Evolutionary conservation across 768 basidiomycete species (phyloP).

Genomic region (Kwoniella shandongensis): DNA sequence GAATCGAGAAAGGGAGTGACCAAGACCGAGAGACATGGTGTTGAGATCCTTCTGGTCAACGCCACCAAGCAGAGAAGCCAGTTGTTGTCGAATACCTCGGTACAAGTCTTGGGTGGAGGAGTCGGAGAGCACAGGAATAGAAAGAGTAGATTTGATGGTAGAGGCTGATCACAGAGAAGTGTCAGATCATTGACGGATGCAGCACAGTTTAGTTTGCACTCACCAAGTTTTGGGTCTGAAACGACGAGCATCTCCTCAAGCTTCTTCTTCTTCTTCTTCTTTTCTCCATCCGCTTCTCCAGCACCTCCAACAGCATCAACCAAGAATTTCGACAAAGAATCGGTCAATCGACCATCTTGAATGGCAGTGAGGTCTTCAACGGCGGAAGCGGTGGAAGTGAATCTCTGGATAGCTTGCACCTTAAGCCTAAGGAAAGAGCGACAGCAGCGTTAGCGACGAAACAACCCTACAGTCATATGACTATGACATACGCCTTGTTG

Average conservation of each 20-base stretch:
- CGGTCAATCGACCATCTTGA: slow-evolving; percentile 88
- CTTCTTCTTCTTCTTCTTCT: slow-evolving; percentile 65
- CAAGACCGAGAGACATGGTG: slow-evolving; percentile 96
- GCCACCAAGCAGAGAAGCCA: slow-evolving; percentile 81
- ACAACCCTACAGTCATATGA: not conserved
- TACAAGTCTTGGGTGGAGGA: slow-evolving; percentile 75
- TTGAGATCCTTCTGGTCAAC: slow-evolving; percentile 67
- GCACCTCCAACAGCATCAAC: slow-evolving; percentile 44
- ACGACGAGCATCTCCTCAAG: slow-evolving; percentile 72
- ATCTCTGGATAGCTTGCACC: slow-evolving; percentile 91
- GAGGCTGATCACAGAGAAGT: slow-evolving; percentile 58
- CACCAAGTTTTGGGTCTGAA: slow-evolving; percentile 86
- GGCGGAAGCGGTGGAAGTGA: slow-evolving; percentile 91
- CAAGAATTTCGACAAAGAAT: slow-evolving; percentile 89
- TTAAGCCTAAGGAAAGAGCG: slow-evolving; percentile 65
- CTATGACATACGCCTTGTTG: slow-evolving; percentile 75
- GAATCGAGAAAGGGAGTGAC: slow-evolving; percentile 94
- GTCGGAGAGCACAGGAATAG: slow-evolving; percentile 73
- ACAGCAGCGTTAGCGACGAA: not conserved
- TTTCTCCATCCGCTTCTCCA: slow-evolving; percentile 59
- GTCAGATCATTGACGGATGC: not conserved
- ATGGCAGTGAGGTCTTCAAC: slow-evolving; percentile 95
- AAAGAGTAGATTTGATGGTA: slow-evolving; percentile 89
- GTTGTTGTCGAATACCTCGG: slow-evolving; percentile 90
- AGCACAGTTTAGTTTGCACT: slow-evolving; percentile 42